These are phyloP conservation scores for Kodamaea ohmeri DNA, from an alignment of 1,139 yeast genomes.

Conservation along the genomic window DNA sequence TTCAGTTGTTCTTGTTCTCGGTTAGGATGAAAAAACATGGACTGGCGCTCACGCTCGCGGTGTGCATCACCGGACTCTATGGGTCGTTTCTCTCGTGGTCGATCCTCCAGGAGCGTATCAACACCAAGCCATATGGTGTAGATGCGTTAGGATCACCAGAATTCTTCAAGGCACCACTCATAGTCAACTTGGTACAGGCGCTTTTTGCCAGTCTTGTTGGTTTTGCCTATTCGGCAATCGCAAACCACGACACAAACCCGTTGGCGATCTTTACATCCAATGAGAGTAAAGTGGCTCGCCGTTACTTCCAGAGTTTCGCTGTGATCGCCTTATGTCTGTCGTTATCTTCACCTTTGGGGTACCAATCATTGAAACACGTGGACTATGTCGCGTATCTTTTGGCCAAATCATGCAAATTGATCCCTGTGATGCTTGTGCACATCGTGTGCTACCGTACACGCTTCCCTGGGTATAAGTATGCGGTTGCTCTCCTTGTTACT, in stretches of 20 bases:
- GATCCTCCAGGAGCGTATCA: conserved; percentile 80
- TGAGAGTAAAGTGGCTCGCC: conserved; percentile 16
- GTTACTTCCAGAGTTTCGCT: conserved; percentile 43
- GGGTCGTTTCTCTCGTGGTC: conserved; percentile 90
- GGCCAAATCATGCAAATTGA: conserved; percentile 89
- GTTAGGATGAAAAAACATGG: conserved; percentile 19
- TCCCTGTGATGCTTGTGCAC: conserved; percentile 89
- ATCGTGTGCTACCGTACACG: conserved; percentile 64
- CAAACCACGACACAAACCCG: conserved; percentile 33
- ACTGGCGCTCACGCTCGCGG: conserved; percentile 34
- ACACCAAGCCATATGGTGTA: conserved; percentile 70
- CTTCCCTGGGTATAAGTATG: conserved; percentile 74
- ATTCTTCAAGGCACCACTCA: conserved; percentile 70
- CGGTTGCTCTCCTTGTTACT: conserved; percentile 75
- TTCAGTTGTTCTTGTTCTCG: too few relatives aligned
- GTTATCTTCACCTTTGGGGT: conserved; percentile 76
- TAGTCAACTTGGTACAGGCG: conserved; percentile 74
- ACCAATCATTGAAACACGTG: conserved; percentile 73
- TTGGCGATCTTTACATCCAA: conserved; percentile 28
- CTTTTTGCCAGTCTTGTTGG: conserved; percentile 72
- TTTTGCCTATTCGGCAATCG: conserved; percentile 45
- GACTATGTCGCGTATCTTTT: conserved; percentile 81
- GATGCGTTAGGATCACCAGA: conserved; percentile 37
- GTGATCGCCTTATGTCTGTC: conserved; percentile 78
- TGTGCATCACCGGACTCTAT: conserved; percentile 74